Base-by-base conservation (phyloP, 441 rosid species). In the Bocquillonia castaneifolia region DNA sequence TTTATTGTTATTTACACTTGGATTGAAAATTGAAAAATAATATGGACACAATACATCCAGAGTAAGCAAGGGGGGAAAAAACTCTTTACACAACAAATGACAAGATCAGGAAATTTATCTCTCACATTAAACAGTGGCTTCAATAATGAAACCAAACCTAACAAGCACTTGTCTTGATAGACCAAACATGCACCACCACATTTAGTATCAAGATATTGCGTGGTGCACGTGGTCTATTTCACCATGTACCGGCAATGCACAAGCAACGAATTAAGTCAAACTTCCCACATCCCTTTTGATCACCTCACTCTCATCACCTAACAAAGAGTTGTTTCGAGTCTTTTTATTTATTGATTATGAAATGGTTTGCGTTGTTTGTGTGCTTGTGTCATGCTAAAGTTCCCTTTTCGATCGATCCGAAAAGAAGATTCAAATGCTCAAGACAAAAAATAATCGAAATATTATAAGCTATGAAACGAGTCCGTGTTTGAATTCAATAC, bases 401-500 rank as follows among this genome's bases (percentile, higher is more conserved):
- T 45, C 17, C 23, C n/a, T n/a, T n/a, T n/a, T n/a, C 14, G 17
- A 53, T 31, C 13, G 6, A 26, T 59, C 63, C 63, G 20, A 36
- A 10, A 59, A 37, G 48, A 59, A 37, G 22, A 59, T 59, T 23
- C 64, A 59, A 59, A 59, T 23, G 64, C 32, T 56, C 18, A 31
- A 28, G 36, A 39, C 44, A 5, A 37, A 59, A 34, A 22, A n/a
- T 25, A 59, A 59, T 18, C 23, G 1, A 48, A n/a, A 6, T 48
- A 18, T 5, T 20, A 18, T 6, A 3, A 18, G 1, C 1, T 1
- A 8, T 14, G 10, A 2, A 59, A 20, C 15, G 3, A 32, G 29
- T 12, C 12, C 1, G 6, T 13, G 20, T 37, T 61, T 52, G 3
- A 39, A 25, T 32, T 37, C 50, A 51, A 50, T 29, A 63, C 29